Conservation (phyloP, 164 flowering plant genomes). For the Malania oleifera region DNA sequence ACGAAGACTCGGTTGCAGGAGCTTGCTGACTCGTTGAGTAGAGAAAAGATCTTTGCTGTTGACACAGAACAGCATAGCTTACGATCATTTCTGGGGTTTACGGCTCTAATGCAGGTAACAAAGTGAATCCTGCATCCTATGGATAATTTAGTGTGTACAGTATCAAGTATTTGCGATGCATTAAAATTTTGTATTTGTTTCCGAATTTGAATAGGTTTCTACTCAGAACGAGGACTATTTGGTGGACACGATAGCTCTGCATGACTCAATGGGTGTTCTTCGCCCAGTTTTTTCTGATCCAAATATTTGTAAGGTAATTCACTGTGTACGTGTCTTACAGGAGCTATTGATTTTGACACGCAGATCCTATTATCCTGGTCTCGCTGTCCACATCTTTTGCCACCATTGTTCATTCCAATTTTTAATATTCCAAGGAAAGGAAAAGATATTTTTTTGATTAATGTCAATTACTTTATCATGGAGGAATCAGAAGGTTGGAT, state of each 20-base stretch:
- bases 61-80: slow-evolving; percentile 95
- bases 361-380: no score
- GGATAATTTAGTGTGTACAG: not conserved
- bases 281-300: slow-evolving; percentile 74
- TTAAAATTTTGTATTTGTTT: not conserved
- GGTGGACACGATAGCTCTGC: slow-evolving; percentile 77
- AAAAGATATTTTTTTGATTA: no score
- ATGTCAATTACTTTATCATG: no score
- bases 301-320: slow-evolving; percentile 68
- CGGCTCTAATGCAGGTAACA: slow-evolving; percentile 77
- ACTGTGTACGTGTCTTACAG: not conserved
- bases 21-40: slow-evolving; percentile 54
- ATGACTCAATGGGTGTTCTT: slow-evolving; percentile 72
- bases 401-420: no score
- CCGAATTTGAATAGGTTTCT: slow-evolving; percentile 53
- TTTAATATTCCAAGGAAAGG: no score
- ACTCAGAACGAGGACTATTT: slow-evolving; percentile 71
- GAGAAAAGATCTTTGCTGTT: slow-evolving; percentile 64
- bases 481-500: no score
- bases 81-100: slow-evolving; percentile 82
- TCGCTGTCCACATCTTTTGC: no score
- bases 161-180: not conserved
- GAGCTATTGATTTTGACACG: no score
- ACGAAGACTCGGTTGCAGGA: slow-evolving; percentile 48
- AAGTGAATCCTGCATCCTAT: not conserved